Evolutionary conservation across 345 rosid genomes (phyloP), one percentile per base, ranked within the genome.

Genomic region (Bruguiera sexangula): DNA sequence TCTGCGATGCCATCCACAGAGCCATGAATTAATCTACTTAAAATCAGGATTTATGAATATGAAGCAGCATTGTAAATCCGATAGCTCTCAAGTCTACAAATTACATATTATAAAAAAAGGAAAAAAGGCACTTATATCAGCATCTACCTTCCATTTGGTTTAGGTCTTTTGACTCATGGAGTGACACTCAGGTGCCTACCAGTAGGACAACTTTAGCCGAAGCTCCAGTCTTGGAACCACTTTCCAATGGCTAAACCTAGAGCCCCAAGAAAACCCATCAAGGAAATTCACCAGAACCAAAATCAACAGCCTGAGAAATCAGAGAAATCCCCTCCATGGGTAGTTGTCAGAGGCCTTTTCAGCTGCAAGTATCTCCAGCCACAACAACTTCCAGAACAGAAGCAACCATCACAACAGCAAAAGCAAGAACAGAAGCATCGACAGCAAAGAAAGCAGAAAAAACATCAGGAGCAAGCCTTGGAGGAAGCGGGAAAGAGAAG

Each of bases 311-410:
- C 74, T 2, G 75, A 70, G 43, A 79, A 73, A 66, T 20, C 75
- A 20, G 82, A 79, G n/a, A 83, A 80, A 21, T 69, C 80, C 20
- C 80, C 86, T 34, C 80, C 93, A 55, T 88, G 93, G 93, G 60
- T 80, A 1, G 77, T 73, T 54, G 67, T 88, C 24, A 86, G 81
- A 83, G 83, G 88, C 65, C 60, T 86, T 77, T 86, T 85, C 70
- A 71, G 75, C 69, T 80, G 84, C 54, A 88, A 80, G 68, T 68
- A 82, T 37, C 75, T 67, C 57, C 85, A 78, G 53, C 55, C 66
- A 32, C 83, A 73, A 8, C 83, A 74, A 13, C 79, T 57, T 20
- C 73, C 36, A 31, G 20, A 5, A 55, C 16, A 54, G 24, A 32
- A 20, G 20, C 24, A 26, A 46, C 53, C 63, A 18, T 21, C 37